Base-by-base conservation (phyloP, 805 yeast genomes). In the Myxozyma neotropica region DNA sequence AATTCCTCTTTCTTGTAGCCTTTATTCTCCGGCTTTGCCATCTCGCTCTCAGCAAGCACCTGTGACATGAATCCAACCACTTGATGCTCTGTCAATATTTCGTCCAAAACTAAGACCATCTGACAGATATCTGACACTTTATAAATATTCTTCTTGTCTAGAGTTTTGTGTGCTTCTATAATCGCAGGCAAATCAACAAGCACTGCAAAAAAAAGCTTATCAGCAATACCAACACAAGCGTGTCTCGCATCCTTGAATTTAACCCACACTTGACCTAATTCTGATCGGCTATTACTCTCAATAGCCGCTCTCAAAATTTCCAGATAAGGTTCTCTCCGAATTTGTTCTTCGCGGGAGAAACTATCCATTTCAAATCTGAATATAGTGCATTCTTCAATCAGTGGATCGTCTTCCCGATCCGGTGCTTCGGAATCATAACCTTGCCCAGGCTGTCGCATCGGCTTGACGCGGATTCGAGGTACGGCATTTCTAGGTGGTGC, bases 391-490 rank as follows among this genome's bases (percentile, higher is more conserved):
- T 89, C 96, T 70, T 94, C 98, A 7, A 90, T 77, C 61, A 90
- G 75, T 1, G 99, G 98, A 70, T 94, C 97, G 61, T 91, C 97
- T 71, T 94, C 99, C 26, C 89, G 77, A 66, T 93, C 98, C 0
- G 97, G 96, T 19, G 96, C 97, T 69, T 93, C 98, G 1, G 96
- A 87, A 70, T 93, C 99, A 73, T 93, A 93, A 0, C 98, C 98
- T 68, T 93, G 97, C 3, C 96, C 96, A 0, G 96, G 94, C 2
- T 86, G 79, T 67, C 96, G 78, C 3, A 80, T 78, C 0, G 86
- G 83, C 63, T 81, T 82, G 57, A 84, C 79, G 55, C 83, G 72
- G 60, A 85, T 77, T 38, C 82, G 71, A 7, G 84, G 80, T 31
- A 62, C 57, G 21, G 52, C 61, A 23, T 35, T 51, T 19, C 43